Evolutionary conservation across 768 basidiomycete genomes (phyloP).

Genomic region (Termitomyces sp.): DNA sequence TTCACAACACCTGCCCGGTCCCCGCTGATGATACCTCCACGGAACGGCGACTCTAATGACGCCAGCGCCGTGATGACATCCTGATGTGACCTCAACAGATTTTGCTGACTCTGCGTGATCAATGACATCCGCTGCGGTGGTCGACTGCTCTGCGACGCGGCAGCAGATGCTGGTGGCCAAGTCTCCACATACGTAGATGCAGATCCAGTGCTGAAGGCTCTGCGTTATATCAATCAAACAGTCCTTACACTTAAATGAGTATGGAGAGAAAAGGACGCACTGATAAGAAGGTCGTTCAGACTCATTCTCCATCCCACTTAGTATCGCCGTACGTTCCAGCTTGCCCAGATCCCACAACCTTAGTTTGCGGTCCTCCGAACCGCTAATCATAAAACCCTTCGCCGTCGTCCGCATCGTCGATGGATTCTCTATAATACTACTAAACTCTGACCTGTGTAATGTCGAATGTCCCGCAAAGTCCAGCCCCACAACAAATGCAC

Average conservation of each 20-base stretch:
- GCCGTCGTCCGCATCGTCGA: conserved; percentile 33
- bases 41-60: conserved; percentile 89
- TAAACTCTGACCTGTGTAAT: conserved; percentile 47
- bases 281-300: conserved; percentile 73
- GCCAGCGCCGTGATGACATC: conserved; percentile 84
- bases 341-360: conserved; percentile 83
- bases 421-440: conserved; percentile 35
- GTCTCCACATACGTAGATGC: conserved; percentile 58
- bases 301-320: conserved; percentile 78
- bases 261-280: conserved; percentile 31
- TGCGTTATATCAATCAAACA: conserved; percentile 8
- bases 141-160: conserved; percentile 51
- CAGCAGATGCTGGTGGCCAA: conserved; percentile 43
- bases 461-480: conserved; percentile 74
- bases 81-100: conserved; percentile 81
- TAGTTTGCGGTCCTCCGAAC: conserved; percentile 86
- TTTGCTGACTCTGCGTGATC: conserved; percentile 80
- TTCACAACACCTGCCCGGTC: conserved; percentile 89
- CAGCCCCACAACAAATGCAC: conserved; percentile 62
- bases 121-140: conserved; percentile 73
- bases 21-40: conserved; percentile 88
- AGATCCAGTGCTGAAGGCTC: conserved; percentile 35
- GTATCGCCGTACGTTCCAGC: conserved; percentile 66
- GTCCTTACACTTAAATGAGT: neutral
- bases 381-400: conserved; percentile 77